Evolutionary conservation across 108 stramenopile genomes (phyloP), one percentile per base, ranked within the genome.

Genomic region (Epithemia pelagica): DNA sequence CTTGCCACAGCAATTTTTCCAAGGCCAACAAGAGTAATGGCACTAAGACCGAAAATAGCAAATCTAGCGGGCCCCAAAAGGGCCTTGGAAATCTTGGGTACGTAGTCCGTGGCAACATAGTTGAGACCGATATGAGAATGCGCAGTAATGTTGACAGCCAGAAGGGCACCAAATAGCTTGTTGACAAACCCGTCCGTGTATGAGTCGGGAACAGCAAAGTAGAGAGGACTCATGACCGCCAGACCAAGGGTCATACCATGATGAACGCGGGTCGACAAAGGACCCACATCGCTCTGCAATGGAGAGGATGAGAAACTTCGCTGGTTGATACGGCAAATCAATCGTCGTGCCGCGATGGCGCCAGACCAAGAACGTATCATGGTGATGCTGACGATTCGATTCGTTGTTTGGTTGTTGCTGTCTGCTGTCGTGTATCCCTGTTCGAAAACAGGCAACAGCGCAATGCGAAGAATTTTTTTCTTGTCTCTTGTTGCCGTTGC

Each of bases 101-200:
- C 92, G 68, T 97, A 97, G 74, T 97, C 96, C n/a, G 90, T 89
- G 10, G 82, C 79, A 2, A 97, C 94, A 70, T 95, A 93, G 76
- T 93, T 95, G 76, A 97, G 64, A 21, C 94, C 96, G 62, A 97
- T 86, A 88, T 92, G 94, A 28, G 73, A 73, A 67, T 97, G 96
- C 2, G 81, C 80, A 28, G 92, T 72, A 63, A 97, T 77, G 23
- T 76, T 81, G 32, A 75, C 82, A 27, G 88, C 75, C 46, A 97
- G 65, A 15, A 75, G 56, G 32, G 92, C 60, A 26, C 94, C 96
- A 60, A 95, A 78, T 18, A 69, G 65, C 61, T 88, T 81, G 67
- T 87, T 77, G 37, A 89, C 77, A 22, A 85, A 56, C 25, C 89
- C 87, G 61, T 87, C 89, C 2, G 74, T 63, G 22, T 66, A 64